Evolutionary conservation across 2,329 filamentous ascomycete genomes (phyloP).

Genomic region (Ceratocystis cubensis): DNA sequence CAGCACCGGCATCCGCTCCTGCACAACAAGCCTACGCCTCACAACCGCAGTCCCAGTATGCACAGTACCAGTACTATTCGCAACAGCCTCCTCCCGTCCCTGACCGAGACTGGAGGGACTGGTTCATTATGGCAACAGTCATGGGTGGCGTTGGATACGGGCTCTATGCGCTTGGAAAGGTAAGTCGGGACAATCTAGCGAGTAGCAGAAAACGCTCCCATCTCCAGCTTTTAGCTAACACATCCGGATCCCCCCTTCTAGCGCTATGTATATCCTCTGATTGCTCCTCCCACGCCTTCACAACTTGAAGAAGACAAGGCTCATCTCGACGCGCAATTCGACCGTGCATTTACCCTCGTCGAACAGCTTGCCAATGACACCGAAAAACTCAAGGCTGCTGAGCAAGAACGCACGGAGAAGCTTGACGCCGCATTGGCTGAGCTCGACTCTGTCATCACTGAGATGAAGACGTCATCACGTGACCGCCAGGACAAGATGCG

Average conservation of each 20-base stretch:
- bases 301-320: constrained; percentile 91
- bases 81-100: constrained; percentile 49
- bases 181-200: constrained; percentile 29
- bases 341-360: constrained; percentile 77
- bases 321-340: constrained; percentile 83
- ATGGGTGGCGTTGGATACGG: constrained; percentile 83
- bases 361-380: constrained; percentile 91
- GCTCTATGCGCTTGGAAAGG: constrained; percentile 76
- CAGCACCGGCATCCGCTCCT: constrained; percentile 54
- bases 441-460: constrained; percentile 68
- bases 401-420: constrained; percentile 70
- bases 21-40: constrained; percentile 26
- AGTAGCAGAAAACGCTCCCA: background rate
- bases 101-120: constrained; percentile 89
- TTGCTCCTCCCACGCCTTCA: constrained; percentile 85
- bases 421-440: constrained; percentile 72
- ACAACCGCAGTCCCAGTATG: constrained; percentile 34
- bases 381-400: constrained; percentile 70
- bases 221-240: background rate
- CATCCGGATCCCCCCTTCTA: constrained; percentile 28
- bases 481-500: constrained; percentile 79
- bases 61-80: constrained; percentile 35
- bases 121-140: constrained; percentile 98
- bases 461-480: constrained; percentile 69
- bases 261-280: constrained; percentile 83